Evolutionary conservation across 2,329 filamentous ascomycete species (phyloP).

Genomic region (Chaetoscypha palmicola): DNA sequence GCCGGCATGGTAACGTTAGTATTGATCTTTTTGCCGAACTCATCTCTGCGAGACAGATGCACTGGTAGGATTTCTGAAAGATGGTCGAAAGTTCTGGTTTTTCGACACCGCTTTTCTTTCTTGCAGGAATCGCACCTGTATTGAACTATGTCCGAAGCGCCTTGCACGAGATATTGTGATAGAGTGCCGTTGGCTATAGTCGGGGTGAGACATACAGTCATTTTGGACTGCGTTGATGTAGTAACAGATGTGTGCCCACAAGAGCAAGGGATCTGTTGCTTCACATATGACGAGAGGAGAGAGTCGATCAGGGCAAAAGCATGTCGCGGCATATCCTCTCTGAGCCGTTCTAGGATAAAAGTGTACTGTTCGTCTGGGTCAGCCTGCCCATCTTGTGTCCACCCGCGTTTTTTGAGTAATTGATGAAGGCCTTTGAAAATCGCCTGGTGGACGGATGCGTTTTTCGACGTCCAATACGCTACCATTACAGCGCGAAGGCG

Average conservation of each 20-base stretch:
- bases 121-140: conserved; percentile 26
- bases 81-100: conserved; percentile 16
- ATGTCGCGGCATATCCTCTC: conserved; percentile 22
- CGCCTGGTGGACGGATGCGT: conserved; percentile 1
- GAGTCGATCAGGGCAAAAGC: conserved; percentile 18
- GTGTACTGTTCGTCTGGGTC: conserved; percentile 29
- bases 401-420: conserved; percentile 13
- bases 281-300: conserved; percentile 14
- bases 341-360: conserved; percentile 24
- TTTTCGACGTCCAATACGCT: conserved; percentile 12
- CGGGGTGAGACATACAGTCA: conserved; percentile 25
- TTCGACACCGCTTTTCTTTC: conserved; percentile 11
- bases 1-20: conserved; percentile 14
- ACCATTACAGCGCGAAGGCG: conserved; percentile 7
- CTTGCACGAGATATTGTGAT: conserved; percentile 18
- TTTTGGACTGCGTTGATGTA: conserved; percentile 18
- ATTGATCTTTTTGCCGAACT: conserved; percentile 19
- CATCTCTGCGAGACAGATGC: conserved; percentile 26
- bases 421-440: conserved; percentile 7
- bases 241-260: conserved; percentile 23
- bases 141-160: conserved; percentile 19
- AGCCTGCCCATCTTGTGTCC: conserved; percentile 22
- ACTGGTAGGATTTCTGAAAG: conserved; percentile 25
- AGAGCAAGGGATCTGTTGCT: conserved; percentile 19
- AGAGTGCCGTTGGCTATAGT: conserved; percentile 16